These are phyloP conservation scores for Dipteronia dyeriana DNA, from an alignment of 345 rosid species.

Conservation along the genomic window DNA sequence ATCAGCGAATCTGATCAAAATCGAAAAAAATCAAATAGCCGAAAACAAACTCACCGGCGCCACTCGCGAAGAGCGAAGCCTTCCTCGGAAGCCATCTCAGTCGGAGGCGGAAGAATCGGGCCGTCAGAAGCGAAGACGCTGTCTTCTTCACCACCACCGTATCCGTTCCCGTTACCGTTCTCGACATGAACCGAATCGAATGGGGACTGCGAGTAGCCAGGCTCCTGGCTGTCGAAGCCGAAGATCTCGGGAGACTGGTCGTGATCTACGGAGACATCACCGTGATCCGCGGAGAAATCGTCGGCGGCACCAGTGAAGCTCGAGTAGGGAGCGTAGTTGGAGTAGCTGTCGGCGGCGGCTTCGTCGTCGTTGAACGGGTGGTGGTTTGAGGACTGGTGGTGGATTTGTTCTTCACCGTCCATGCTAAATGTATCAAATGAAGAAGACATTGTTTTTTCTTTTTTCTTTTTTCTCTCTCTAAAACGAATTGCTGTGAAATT, in stretches of 20 bases:
- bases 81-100: constrained; percentile 66
- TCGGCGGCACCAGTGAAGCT: constrained; percentile 35
- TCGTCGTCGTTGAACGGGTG: constrained; percentile 39
- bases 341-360: constrained; percentile 16
- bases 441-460: constrained; percentile 24
- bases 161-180: constrained; percentile 59
- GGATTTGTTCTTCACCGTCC: constrained; percentile 42
- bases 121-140: constrained; percentile 56
- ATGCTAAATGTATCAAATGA: constrained; percentile 51
- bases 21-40: neutral
- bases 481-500: neutral
- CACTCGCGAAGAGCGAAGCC: constrained; percentile 72
- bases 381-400: constrained; percentile 30
- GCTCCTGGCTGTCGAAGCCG: constrained; percentile 50
- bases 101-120: constrained; percentile 71
- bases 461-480: constrained; percentile 3
- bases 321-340: constrained; percentile 50
- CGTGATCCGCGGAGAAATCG: constrained; percentile 35
- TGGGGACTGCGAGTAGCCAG: constrained; percentile 49
- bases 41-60: constrained; percentile 61
- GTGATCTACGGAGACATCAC: constrained; percentile 33
- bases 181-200: constrained; percentile 48
- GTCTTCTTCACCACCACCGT: constrained; percentile 30
- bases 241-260: constrained; percentile 32
- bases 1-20: constrained; percentile 7